Percentiles rank a stretch among this genome's conserved stretches.
Evolutionary conservation across 768 basidiomycete species (phyloP).

Genomic region (Trametes maxima): DNA sequence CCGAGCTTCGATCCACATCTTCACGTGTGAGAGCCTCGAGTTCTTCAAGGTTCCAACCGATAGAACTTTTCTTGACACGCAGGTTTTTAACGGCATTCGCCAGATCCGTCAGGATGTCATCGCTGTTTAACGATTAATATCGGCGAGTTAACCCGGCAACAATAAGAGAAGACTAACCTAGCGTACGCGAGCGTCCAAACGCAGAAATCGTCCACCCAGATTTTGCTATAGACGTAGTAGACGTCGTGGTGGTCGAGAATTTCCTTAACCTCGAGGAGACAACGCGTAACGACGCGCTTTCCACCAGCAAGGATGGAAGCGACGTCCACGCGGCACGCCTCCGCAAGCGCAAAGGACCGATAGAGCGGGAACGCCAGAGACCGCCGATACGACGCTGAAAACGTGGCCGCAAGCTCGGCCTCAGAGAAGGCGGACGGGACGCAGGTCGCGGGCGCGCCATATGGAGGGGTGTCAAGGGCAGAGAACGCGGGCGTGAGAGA

Average conservation of each 20-base stretch:
- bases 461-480: constrained; percentile 76
- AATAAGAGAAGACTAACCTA: constrained; percentile 50
- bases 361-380: constrained; percentile 77
- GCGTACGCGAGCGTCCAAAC: constrained; percentile 75
- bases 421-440: constrained; percentile 33
- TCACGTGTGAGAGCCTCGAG: constrained; percentile 60
- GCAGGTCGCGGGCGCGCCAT: constrained; percentile 22
- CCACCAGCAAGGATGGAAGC: constrained; percentile 59
- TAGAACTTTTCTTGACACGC: constrained; percentile 50
- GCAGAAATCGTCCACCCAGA: constrained; percentile 86
- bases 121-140: constrained; percentile 42
- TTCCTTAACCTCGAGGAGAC: constrained; percentile 69
- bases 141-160: background rate
- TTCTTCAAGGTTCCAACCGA: constrained; percentile 73
- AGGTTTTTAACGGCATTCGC: constrained; percentile 44
- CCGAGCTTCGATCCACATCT: constrained; percentile 42
- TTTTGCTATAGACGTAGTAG: constrained; percentile 86
- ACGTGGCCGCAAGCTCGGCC: constrained; percentile 50
- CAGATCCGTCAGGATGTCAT: constrained; percentile 52
- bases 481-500: constrained; percentile 75
- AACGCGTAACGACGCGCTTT: constrained; percentile 62
- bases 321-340: constrained; percentile 68
- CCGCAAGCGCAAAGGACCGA: constrained; percentile 74
- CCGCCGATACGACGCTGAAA: constrained; percentile 72
- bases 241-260: constrained; percentile 82